Percentiles rank a stretch among this genome's conserved stretches.
Evolutionary conservation across 106 monocot species (phyloP).

Genomic region (Platanthera guangdongensis): DNA sequence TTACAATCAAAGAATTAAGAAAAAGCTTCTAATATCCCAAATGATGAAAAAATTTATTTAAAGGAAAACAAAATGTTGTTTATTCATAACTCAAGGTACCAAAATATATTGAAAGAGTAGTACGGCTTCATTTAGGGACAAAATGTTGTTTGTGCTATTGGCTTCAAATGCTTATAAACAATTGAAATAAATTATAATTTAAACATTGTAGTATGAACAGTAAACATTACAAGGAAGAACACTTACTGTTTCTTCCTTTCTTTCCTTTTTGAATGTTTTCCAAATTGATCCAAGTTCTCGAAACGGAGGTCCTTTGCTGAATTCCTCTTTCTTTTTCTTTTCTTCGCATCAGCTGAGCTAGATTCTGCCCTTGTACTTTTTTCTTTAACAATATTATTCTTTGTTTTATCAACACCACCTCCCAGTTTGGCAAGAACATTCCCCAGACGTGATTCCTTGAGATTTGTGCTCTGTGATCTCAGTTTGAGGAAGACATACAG

Average conservation of each 20-base stretch:
- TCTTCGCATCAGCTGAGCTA: conserved; percentile 14
- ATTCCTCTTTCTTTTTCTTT: conserved; percentile 39
- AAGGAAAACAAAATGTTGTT: not conserved
- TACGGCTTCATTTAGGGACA: not conserved
- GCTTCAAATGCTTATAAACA: not conserved
- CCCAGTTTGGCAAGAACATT: not conserved
- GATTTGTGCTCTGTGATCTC: conserved; percentile 22
- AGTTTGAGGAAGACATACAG: not conserved
- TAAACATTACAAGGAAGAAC: not conserved
- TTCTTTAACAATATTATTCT: not conserved
- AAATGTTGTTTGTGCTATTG: not conserved
- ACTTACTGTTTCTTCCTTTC: conserved; percentile 58
- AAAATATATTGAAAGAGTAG: not conserved
- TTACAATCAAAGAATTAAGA: not conserved
- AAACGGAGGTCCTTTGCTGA: conserved; percentile 41
- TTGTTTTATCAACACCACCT: conserved; percentile 2
- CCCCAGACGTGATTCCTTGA: conserved; percentile 7
- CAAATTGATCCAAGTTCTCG: conserved; percentile 21
- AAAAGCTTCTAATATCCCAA: too few relatives aligned
- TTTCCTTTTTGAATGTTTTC: conserved; percentile 29
- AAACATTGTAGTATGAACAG: not conserved
- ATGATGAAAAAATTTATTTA: not conserved
- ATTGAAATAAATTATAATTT: not conserved
- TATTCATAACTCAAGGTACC: not conserved
- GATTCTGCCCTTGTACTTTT: conserved; percentile 9